These are phyloP conservation scores for Linnemannia zychae DNA, from an alignment of 192 early-diverging fungal genomes.

Conservation along the genomic window DNA sequence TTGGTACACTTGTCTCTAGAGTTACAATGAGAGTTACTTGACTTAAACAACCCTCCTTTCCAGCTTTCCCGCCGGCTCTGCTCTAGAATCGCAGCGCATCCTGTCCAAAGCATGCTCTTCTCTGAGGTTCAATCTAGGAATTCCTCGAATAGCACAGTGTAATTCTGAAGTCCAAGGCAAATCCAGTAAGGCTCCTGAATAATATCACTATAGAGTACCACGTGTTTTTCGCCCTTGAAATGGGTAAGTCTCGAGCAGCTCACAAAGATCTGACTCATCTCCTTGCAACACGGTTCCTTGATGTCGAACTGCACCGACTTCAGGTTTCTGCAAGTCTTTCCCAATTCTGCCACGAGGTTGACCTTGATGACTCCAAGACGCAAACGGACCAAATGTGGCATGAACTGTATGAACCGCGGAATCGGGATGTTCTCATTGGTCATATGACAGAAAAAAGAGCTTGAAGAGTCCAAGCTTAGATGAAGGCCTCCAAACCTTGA, in stretches of 20 bases:
- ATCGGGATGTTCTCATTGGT: neutral
- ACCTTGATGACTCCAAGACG: neutral
- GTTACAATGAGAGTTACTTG: neutral
- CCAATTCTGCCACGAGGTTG: neutral
- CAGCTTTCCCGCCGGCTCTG: neutral
- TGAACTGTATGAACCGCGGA: neutral
- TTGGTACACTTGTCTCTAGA: neutral
- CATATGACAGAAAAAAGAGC: neutral
- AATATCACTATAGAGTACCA: neutral
- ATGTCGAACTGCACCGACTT: neutral
- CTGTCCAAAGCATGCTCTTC: neutral
- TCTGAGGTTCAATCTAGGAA: neutral
- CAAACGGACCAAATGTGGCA: slow-evolving; percentile 1
- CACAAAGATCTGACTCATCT: neutral
- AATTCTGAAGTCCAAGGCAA: neutral
- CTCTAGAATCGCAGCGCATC: neutral
- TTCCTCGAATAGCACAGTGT: neutral
- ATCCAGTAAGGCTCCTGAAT: neutral
- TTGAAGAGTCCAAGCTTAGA: neutral
- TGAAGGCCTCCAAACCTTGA: neutral
- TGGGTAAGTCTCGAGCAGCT: neutral
- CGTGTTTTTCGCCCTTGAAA: neutral
- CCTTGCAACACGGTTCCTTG: neutral
- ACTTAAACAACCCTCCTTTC: neutral
- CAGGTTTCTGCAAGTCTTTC: neutral